Evolutionary conservation across 2,329 filamentous ascomycete genomes (phyloP).

Genomic region (Arachnomyces sp.): DNA sequence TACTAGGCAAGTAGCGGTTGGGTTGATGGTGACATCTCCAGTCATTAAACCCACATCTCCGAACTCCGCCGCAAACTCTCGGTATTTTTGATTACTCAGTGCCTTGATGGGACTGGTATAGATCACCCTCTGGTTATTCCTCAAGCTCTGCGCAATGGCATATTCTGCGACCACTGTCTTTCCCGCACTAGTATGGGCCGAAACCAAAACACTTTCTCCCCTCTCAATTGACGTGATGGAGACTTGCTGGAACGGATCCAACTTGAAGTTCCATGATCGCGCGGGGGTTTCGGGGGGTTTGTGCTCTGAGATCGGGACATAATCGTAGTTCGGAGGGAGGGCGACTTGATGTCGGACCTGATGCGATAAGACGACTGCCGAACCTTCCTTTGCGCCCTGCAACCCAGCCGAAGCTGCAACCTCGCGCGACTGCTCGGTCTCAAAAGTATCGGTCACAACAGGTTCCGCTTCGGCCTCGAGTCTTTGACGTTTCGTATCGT

Average conservation of each 20-base stretch:
- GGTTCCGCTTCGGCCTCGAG: conserved; percentile 60
- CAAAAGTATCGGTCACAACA: conserved; percentile 84
- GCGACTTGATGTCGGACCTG: conserved; percentile 98
- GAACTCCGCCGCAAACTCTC: conserved; percentile 92
- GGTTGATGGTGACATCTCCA: conserved; percentile 98
- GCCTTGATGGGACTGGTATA: conserved; percentile 99
- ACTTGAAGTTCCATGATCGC: conserved; percentile 73
- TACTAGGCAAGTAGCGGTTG: conserved; percentile 91
- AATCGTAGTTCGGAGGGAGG: conserved; percentile 86
- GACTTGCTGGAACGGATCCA: conserved; percentile 95
- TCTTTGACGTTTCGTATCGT: conserved; percentile 40
- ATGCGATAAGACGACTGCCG: conserved; percentile 72
- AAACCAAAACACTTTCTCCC: conserved; percentile 92
- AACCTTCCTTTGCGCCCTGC: conserved; percentile 53
- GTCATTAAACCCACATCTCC: conserved; percentile 98
- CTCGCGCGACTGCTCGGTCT: conserved; percentile 89
- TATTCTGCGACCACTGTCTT: conserved; percentile 99
- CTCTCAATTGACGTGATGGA: conserved; percentile 92
- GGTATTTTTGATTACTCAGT: conserved; percentile 95
- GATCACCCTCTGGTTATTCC: conserved; percentile 95
- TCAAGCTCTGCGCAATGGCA: conserved; percentile 92
- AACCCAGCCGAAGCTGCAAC: conserved; percentile 69
- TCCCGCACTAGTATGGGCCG: conserved; percentile 92
- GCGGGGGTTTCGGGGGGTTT: conserved; percentile 82
- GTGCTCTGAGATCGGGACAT: conserved; percentile 90